Evolutionary conservation across 805 yeast species (phyloP).

Genomic region (Zygoascus tannicola): DNA sequence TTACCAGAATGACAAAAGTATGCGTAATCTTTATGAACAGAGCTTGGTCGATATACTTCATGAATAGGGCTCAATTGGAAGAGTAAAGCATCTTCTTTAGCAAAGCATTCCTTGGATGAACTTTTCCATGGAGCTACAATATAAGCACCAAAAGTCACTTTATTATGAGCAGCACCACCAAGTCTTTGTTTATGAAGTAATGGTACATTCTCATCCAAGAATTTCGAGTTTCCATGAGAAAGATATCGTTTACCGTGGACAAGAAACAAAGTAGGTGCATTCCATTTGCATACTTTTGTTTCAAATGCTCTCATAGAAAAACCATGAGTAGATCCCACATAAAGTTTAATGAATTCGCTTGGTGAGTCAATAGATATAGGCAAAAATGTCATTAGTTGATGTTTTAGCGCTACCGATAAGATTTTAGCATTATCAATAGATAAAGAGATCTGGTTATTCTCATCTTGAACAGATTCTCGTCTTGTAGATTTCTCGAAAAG

Average conservation of each 20-base stretch:
- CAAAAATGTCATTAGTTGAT: conserved; percentile 20
- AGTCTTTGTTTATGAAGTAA: conserved; percentile 7
- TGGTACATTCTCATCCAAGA: conserved; percentile 20
- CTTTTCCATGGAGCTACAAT: conserved; percentile 68
- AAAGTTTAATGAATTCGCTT: conserved; percentile 44
- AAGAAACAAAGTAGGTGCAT: conserved; percentile 68
- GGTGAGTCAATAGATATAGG: conserved; percentile 10
- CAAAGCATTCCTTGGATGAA: conserved; percentile 65
- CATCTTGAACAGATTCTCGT: neutral
- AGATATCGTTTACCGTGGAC: conserved; percentile 47
- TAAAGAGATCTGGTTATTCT: neutral
- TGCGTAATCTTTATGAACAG: conserved; percentile 33
- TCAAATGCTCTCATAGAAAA: conserved; percentile 84
- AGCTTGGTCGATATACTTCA: conserved; percentile 37
- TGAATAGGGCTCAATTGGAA: conserved; percentile 61
- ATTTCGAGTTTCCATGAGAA: conserved; percentile 13
- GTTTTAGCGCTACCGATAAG: conserved; percentile 24
- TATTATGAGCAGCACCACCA: conserved; percentile 23
- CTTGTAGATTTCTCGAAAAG: conserved; percentile 24
- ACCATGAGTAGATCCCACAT: conserved; percentile 67
- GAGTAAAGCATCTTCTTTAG: conserved; percentile 47
- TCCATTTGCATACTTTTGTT: conserved; percentile 79
- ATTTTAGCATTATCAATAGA: conserved; percentile 26
- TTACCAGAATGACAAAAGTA: conserved; percentile 47
- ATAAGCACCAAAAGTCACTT: conserved; percentile 53